These are phyloP conservation scores for Verbena officinalis DNA, from an alignment of 257 asterid species.

Conservation along the genomic window DNA sequence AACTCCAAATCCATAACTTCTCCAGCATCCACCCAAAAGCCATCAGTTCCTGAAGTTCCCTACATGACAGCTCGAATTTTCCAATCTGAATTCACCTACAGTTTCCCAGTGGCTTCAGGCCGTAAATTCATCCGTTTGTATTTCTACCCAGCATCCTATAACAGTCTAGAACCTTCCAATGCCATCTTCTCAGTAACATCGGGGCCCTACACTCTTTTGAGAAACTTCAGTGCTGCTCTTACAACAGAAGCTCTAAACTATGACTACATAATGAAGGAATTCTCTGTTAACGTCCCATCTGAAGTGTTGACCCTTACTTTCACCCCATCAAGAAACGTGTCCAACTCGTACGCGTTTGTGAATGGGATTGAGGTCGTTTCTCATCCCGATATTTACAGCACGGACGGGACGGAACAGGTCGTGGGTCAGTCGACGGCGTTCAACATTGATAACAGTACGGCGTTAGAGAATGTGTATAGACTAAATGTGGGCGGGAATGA, in stretches of 20 bases:
- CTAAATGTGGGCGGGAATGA: slow-evolving; percentile 92
- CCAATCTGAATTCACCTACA: slow-evolving; percentile 72
- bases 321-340: slow-evolving; percentile 46
- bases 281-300: slow-evolving; percentile 54
- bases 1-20: slow-evolving; percentile 49
- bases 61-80: slow-evolving; percentile 85
- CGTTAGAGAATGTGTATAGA: slow-evolving; percentile 75
- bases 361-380: slow-evolving; percentile 89
- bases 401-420: slow-evolving; percentile 39
- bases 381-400: slow-evolving; percentile 82
- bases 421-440: slow-evolving; percentile 56
- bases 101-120: slow-evolving; percentile 82
- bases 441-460: slow-evolving; percentile 56
- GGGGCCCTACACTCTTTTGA: slow-evolving; percentile 59
- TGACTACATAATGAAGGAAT: slow-evolving; percentile 75
- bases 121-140: slow-evolving; percentile 75
- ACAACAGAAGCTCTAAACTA: slow-evolving; percentile 66
- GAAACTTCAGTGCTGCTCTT: slow-evolving; percentile 75
- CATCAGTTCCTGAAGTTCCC: slow-evolving; percentile 81
- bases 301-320: slow-evolving; percentile 59
- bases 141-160: slow-evolving; percentile 80
- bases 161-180: slow-evolving; percentile 52
- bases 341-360: slow-evolving; percentile 67
- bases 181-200: slow-evolving; percentile 66
- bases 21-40: slow-evolving; percentile 64